phyloP scores from a whole-genome alignment of 2,329 filamentous ascomycete species.

The Aspergillus ibericus region DNA sequence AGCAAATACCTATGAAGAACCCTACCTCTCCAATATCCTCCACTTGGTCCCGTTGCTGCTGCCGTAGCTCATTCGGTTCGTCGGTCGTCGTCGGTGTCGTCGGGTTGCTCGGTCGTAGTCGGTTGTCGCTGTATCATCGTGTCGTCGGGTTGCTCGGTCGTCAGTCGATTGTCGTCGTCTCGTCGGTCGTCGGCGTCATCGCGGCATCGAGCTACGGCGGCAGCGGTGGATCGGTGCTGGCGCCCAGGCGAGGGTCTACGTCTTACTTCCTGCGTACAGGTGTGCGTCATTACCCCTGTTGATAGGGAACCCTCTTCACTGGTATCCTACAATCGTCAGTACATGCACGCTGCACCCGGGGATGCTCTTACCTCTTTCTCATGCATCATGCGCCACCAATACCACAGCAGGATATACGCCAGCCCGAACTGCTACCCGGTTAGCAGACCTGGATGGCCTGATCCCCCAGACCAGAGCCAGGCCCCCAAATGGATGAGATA shows the following conservation, averaged over 20 bases:
- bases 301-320: conserved; percentile 12
- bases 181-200: too few relatives aligned
- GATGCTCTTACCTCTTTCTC: conserved; percentile 13
- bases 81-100: background rate
- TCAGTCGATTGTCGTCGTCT: background rate
- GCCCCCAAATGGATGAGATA: conserved; percentile 10
- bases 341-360: background rate
- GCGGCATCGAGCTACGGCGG: too few relatives aligned
- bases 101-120: background rate
- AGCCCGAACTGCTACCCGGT: conserved; percentile 18
- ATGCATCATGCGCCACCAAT: conserved; percentile 16
- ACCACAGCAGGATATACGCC: conserved; percentile 18
- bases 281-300: conserved; percentile 18
- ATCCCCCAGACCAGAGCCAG: conserved; percentile 13
- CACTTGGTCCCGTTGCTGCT: too few relatives aligned
- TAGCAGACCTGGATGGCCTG: conserved; percentile 19
- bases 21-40: too few relatives aligned
- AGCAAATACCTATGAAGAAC: too few relatives aligned
- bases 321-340: conserved; percentile 8
- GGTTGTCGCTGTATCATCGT: background rate
- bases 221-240: conserved; percentile 1
- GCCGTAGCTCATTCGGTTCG: background rate
- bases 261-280: conserved; percentile 17
- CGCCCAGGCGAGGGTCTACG: conserved; percentile 15
- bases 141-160: background rate